Percentiles rank a stretch among this genome's conserved stretches.
Evolutionary conservation across 352 stramenopile genomes (phyloP).

Genomic region (Aphanomyces stellatus): DNA sequence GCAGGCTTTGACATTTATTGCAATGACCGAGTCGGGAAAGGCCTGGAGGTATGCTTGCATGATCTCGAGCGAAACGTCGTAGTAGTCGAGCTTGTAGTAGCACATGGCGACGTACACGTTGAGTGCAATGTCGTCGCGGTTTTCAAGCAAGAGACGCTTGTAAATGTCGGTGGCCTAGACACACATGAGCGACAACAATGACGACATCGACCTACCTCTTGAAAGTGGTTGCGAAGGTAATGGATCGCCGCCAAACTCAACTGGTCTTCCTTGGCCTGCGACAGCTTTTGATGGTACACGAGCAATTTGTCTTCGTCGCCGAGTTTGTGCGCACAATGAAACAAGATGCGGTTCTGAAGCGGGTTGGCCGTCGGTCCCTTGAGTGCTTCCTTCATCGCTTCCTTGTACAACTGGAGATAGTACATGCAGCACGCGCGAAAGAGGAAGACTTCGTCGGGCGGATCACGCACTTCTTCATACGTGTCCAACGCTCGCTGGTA

Average conservation of each 20-base stretch:
- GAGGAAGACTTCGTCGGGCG: slow-evolving; percentile 73
- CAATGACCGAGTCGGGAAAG: slow-evolving; percentile 86
- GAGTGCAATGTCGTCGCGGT: slow-evolving; percentile 93
- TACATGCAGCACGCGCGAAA: slow-evolving; percentile 91
- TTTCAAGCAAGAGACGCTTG: slow-evolving; percentile 91
- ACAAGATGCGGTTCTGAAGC: slow-evolving; percentile 91
- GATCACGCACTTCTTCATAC: slow-evolving; percentile 77
- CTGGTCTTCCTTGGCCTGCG: slow-evolving; percentile 89
- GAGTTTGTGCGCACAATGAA: slow-evolving; percentile 91
- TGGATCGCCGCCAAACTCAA: slow-evolving; percentile 94
- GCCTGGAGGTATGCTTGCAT: slow-evolving; percentile 92
- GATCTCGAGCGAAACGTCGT: slow-evolving; percentile 96
- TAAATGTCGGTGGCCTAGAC: slow-evolving; percentile 91
- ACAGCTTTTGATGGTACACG: slow-evolving; percentile 91
- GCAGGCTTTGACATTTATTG: slow-evolving; percentile 95
- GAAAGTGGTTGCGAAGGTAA: slow-evolving; percentile 92
- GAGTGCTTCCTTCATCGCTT: slow-evolving; percentile 70
- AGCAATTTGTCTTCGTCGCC: slow-evolving; percentile 93
- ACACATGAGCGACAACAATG: background rate
- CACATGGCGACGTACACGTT: slow-evolving; percentile 99
- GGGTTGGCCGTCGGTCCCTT: slow-evolving; percentile 47
- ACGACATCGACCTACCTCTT: slow-evolving; percentile 36
- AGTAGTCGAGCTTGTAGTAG: slow-evolving; percentile 98
- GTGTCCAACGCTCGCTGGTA: slow-evolving; percentile 90
- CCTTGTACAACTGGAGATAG: slow-evolving; percentile 89